A percentile compares a stretch with the other conserved stretches of the same genome.
Conservation (phyloP, 305 asterid species). For the Plantago coronopus region DNA sequence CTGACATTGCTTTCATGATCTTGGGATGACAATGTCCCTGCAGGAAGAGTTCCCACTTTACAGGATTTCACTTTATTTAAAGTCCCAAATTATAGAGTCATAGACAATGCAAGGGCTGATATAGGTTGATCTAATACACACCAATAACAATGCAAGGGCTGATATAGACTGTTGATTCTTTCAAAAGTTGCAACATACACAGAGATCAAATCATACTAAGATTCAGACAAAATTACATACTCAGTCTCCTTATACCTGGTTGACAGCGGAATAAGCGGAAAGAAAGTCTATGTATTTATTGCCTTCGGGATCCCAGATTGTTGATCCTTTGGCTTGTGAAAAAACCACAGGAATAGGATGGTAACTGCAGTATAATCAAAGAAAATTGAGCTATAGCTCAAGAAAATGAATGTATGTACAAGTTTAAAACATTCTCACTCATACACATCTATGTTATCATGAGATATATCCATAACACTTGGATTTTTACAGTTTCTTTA, state of each 20-base stretch:
- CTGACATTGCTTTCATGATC: slow-evolving; percentile 71
- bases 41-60: slow-evolving; percentile 22
- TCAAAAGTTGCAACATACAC: not conserved
- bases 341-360: slow-evolving; percentile 93
- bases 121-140: slow-evolving; percentile 3
- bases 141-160: too few relatives aligned
- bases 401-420: slow-evolving; percentile 8
- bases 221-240: slow-evolving; percentile 3
- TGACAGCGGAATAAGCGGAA: slow-evolving; percentile 91
- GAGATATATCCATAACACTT: not conserved
- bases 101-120: too few relatives aligned
- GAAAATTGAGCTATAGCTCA: not conserved
- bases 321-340: slow-evolving; percentile 82
- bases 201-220: slow-evolving; percentile 17
- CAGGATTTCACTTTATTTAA: too few relatives aligned
- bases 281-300: slow-evolving; percentile 86
- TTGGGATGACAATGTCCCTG: slow-evolving; percentile 97
- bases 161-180: slow-evolving; percentile 10
- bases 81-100: too few relatives aligned
- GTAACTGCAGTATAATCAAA: slow-evolving; percentile 57
- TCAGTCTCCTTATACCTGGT: slow-evolving; percentile 54
- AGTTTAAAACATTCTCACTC: slow-evolving; percentile 3
- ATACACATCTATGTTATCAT: slow-evolving; percentile 1
- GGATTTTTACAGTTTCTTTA: too few relatives aligned
- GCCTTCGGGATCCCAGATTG: slow-evolving; percentile 96